A percentile compares a stretch with the other conserved stretches of the same genome.
Conservation (phyloP, 2,329 filamentous ascomycete species). For the Nemania diffusa region DNA sequence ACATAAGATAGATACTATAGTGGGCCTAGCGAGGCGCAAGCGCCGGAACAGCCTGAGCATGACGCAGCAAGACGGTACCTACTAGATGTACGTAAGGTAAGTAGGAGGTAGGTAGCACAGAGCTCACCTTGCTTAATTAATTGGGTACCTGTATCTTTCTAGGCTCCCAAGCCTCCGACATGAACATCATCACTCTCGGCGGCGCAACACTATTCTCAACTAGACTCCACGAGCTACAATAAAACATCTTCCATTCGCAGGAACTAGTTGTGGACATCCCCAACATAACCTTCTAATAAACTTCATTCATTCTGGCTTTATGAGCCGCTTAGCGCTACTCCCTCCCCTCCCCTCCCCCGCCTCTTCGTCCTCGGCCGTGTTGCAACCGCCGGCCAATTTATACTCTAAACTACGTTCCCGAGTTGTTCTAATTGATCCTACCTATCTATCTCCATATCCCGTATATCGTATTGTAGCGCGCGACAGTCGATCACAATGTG, state of each 20-base stretch:
- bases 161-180: constrained; percentile 35
- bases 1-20: neutral
- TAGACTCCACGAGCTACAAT: constrained; percentile 1
- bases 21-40: constrained; percentile 17
- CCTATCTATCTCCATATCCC: constrained; percentile 27
- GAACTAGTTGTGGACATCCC: neutral
- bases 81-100: constrained; percentile 5
- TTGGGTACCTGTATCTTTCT: constrained; percentile 30
- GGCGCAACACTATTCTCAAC: constrained; percentile 20
- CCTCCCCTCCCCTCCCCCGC: constrained; percentile 45
- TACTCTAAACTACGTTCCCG: constrained; percentile 27
- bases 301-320: constrained; percentile 13
- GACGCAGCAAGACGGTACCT: no score
- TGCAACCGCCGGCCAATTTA: constrained; percentile 25
- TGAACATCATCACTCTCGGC: constrained; percentile 29
- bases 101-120: constrained; percentile 3
- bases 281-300: constrained; percentile 11
- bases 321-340: constrained; percentile 19
- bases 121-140: constrained; percentile 26
- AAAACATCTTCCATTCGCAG: constrained; percentile 21
- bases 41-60: constrained; percentile 11
- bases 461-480: constrained; percentile 21
- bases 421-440: constrained; percentile 18
- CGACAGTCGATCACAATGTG: constrained; percentile 73
- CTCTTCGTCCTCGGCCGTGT: constrained; percentile 35